These are phyloP conservation scores for Yamadazyma diddensiae DNA, from an alignment of 1,139 yeast genomes.

Conservation along the genomic window DNA sequence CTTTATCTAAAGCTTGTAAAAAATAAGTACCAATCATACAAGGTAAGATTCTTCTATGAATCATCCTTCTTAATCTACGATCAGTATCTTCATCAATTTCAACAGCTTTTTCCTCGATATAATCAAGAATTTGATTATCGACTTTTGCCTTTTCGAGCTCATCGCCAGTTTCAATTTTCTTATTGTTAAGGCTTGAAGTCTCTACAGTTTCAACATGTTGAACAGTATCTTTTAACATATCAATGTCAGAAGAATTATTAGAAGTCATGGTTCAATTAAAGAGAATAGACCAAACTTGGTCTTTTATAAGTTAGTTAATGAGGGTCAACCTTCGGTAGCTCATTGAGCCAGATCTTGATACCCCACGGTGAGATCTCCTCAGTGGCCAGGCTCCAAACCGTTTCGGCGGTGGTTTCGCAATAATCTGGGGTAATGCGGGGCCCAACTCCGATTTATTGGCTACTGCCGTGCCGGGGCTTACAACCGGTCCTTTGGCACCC, in stretches of 20 bases:
- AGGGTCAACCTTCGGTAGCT: too few species aligned
- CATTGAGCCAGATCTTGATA: too few species aligned
- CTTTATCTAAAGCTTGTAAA: constrained; percentile 45
- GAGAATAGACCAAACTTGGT: too few species aligned
- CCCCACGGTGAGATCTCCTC: too few species aligned
- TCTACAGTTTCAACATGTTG: constrained; percentile 15
- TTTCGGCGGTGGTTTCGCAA: too few species aligned
- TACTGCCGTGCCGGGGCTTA: too few species aligned
- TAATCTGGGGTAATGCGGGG: too few species aligned
- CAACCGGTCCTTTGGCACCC: too few species aligned
- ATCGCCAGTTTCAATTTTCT: constrained; percentile 9
- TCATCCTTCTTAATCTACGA: constrained; percentile 16
- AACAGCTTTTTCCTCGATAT: constrained; percentile 19
- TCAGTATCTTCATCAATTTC: constrained; percentile 23
- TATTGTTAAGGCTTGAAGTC: constrained; percentile 4
- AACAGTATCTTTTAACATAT: constrained; percentile 12
- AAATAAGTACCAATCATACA: constrained; percentile 40
- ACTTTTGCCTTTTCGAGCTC: constrained; percentile 12
- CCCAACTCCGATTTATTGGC: too few species aligned
- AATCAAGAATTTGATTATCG: constrained; percentile 19
- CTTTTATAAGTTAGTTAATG: too few species aligned
- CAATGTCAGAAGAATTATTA: constrained; percentile 3
- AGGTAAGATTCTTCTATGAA: constrained; percentile 26
- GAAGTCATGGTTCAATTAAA: not conserved
- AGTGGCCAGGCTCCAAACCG: too few species aligned